A percentile compares a stretch with the other conserved stretches of the same genome.
Conservation (phyloP, 352 stramenopile species). For the Globisporangium parvum region DNA sequence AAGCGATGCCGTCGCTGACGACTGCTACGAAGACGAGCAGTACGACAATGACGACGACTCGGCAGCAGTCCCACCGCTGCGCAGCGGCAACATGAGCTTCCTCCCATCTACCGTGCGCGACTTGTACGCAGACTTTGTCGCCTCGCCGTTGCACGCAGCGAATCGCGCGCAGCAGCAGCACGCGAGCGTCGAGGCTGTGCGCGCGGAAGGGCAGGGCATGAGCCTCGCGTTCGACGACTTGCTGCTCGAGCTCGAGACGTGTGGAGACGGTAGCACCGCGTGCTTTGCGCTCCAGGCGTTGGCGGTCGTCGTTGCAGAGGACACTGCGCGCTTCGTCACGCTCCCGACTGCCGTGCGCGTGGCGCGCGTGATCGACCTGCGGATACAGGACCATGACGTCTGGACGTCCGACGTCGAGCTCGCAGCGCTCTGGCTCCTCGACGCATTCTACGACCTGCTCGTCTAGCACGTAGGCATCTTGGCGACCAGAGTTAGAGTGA, state of each 20-base stretch:
- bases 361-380: conserved; percentile 26
- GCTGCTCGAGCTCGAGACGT: conserved; percentile 37
- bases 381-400: conserved; percentile 30
- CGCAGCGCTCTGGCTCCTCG: conserved; percentile 31
- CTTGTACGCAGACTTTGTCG: conserved; percentile 21
- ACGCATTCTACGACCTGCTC: conserved; percentile 30
- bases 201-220: conserved; percentile 22
- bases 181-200: conserved; percentile 4
- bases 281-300: conserved; percentile 36
- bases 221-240: conserved; percentile 35
- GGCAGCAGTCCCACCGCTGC: not conserved
- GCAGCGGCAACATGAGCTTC: conserved; percentile 33
- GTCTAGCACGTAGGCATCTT: conserved; percentile 7
- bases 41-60: conserved; percentile 3
- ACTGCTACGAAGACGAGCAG: conserved; percentile 16
- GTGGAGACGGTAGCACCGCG: conserved; percentile 19
- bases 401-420: conserved; percentile 30
- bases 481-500: too few relatives aligned
- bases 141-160: conserved; percentile 4
- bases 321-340: conserved; percentile 20
- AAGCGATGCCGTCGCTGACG: conserved; percentile 3
- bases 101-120: conserved; percentile 28
- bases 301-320: conserved; percentile 20
- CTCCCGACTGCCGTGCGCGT: conserved; percentile 32
- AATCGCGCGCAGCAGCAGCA: not conserved